Percentiles rank a stretch among this genome's conserved stretches.
Conservation (phyloP, 257 asterid genomes). For the Forsythia viridissima region DNA sequence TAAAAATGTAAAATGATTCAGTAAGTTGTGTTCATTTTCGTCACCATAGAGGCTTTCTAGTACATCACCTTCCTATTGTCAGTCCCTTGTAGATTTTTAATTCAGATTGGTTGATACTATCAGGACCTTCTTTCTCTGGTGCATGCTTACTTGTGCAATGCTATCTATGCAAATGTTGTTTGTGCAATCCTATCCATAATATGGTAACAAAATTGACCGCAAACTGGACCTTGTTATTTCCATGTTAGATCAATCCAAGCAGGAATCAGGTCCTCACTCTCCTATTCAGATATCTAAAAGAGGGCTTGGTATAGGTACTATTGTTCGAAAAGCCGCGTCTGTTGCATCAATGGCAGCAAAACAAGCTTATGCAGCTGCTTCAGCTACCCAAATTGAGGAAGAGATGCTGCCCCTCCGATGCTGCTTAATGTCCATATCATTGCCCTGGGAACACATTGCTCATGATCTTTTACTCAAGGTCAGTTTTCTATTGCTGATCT, state of each 20-base stretch:
- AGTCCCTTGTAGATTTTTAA: background rate
- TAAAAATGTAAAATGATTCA: background rate
- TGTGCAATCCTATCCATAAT: background rate
- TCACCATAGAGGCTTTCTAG: background rate
- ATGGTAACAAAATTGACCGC: constrained; percentile 8
- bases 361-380: constrained; percentile 95
- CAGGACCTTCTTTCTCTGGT: background rate
- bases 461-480: constrained; percentile 94
- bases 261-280: constrained; percentile 58
- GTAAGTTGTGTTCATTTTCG: background rate
- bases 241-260: constrained; percentile 82
- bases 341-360: constrained; percentile 95
- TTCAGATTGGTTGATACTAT: background rate
- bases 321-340: constrained; percentile 85
- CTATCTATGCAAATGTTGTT: background rate
- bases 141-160: background rate
- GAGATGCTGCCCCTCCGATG: constrained; percentile 95
- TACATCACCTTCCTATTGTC: background rate
- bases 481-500: constrained; percentile 1
- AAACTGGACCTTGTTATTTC: constrained; percentile 8
- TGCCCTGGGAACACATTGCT: constrained; percentile 96
- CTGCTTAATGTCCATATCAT: constrained; percentile 91
- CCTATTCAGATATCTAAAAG: constrained; percentile 50
- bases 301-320: constrained; percentile 63
- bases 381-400: constrained; percentile 67